These are phyloP conservation scores for Eucalyptus virginea DNA, from an alignment of 345 rosid species.

Conservation along the genomic window DNA sequence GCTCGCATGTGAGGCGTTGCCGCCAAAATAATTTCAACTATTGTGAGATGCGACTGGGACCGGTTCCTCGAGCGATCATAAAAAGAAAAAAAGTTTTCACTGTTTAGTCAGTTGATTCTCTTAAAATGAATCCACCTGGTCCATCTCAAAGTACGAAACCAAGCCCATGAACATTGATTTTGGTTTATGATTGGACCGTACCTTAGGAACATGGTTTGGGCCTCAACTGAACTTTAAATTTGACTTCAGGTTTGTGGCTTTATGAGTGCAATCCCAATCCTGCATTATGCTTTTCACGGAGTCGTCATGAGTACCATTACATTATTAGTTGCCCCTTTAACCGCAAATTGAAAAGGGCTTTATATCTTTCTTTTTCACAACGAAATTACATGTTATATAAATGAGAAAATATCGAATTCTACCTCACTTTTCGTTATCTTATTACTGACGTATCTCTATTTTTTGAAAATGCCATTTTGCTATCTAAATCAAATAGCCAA, in stretches of 20 bases:
- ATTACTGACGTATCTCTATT: not conserved
- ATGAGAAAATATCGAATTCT: not conserved
- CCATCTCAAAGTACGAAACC: not conserved
- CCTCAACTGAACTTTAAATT: not conserved
- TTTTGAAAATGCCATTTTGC: not conserved
- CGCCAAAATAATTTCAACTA: not conserved
- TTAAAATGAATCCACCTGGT: not conserved
- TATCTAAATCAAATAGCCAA: not conserved
- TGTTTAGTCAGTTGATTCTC: not conserved
- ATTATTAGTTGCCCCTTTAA: not conserved
- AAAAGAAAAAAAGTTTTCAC: no score
- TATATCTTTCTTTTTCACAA: not conserved
- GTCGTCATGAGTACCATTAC: not conserved
- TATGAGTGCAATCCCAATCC: not conserved
- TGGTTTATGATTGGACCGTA: not conserved
- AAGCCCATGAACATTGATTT: not conserved
- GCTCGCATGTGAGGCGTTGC: not conserved
- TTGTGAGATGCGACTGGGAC: not conserved
- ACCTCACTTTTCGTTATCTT: not conserved
- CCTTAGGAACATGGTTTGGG: not conserved
- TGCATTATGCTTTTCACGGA: not conserved
- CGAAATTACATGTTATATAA: not conserved
- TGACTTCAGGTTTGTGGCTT: not conserved
- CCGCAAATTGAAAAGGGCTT: not conserved
- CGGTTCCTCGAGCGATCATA: not conserved